Evolutionary conservation across 148 eudicot species (phyloP).

Genomic region (Camellia granthamiana): DNA sequence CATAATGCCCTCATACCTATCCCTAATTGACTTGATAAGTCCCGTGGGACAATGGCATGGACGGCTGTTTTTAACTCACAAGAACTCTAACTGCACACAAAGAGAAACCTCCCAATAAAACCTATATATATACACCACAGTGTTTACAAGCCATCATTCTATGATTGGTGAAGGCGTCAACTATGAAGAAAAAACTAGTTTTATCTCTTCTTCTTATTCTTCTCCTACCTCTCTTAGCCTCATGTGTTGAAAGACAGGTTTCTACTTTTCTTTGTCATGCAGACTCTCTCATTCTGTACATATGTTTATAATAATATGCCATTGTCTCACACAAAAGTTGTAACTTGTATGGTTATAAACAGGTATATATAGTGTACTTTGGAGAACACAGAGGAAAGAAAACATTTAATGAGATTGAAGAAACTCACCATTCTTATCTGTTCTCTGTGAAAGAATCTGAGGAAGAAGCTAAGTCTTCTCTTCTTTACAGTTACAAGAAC

Average conservation of each 20-base stretch:
- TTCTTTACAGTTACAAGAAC: slow-evolving; percentile 77
- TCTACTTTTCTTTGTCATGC: not conserved
- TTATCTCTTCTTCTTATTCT: slow-evolving; percentile 7
- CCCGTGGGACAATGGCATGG: no score
- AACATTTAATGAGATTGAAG: slow-evolving; percentile 58
- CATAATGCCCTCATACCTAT: no score
- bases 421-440: slow-evolving; percentile 57
- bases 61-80: not conserved
- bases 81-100: not conserved
- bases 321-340: not conserved
- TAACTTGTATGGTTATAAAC: not conserved
- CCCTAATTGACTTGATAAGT: no score
- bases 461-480: slow-evolving; percentile 68
- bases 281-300: not conserved
- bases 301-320: no score
- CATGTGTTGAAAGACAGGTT: slow-evolving; percentile 30
- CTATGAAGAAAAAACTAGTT: slow-evolving; percentile 18
- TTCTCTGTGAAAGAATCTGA: slow-evolving; percentile 59
- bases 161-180: not conserved
- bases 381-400: slow-evolving; percentile 67
- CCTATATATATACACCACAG: not conserved
- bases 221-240: slow-evolving; percentile 31
- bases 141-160: not conserved
- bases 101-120: not conserved
- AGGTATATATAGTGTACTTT: slow-evolving; percentile 77